Percentiles rank a stretch among this genome's conserved stretches.
These are phyloP conservation scores for Nannizziopsis barbatae DNA, from an alignment of 2,329 filamentous ascomycete species.

Conservation along the genomic window DNA sequence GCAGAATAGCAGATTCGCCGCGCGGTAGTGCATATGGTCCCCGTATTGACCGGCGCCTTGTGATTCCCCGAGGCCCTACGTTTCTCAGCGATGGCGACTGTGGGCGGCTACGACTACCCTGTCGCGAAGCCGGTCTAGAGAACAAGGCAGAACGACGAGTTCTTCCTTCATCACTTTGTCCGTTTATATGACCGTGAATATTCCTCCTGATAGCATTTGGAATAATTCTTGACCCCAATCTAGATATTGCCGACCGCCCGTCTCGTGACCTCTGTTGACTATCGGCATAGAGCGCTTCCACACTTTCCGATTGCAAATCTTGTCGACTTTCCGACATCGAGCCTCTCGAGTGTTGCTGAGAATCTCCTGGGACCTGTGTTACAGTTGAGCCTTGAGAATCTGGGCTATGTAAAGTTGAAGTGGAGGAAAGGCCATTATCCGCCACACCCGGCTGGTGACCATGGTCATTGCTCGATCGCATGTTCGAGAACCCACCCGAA, in stretches of 20 bases:
- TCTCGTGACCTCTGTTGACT: constrained; percentile 28
- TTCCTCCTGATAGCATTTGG: constrained; percentile 37
- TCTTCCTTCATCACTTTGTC: constrained; percentile 36
- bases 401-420: not conserved
- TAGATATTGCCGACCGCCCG: constrained; percentile 39
- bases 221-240: constrained; percentile 38
- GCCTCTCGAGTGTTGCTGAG: not conserved
- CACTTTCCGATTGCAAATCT: constrained; percentile 16
- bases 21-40: constrained; percentile 33
- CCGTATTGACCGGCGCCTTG: constrained; percentile 31
- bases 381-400: not conserved
- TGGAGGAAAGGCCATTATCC: not conserved
- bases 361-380: not conserved
- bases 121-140: constrained; percentile 28
- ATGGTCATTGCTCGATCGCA: not conserved
- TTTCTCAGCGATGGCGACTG: constrained; percentile 34
- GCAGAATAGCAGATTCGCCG: constrained; percentile 23
- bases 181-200: constrained; percentile 36
- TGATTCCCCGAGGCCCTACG: constrained; percentile 30
- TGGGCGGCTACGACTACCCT: constrained; percentile 25
- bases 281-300: constrained; percentile 25
- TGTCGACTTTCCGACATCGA: not conserved
- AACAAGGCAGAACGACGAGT: constrained; percentile 36
- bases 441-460: not conserved
- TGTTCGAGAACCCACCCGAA: not conserved